Evolutionary conservation across 129 eudicot species (phyloP).

Genomic region (Pseudognaphalium luteoalbum): DNA sequence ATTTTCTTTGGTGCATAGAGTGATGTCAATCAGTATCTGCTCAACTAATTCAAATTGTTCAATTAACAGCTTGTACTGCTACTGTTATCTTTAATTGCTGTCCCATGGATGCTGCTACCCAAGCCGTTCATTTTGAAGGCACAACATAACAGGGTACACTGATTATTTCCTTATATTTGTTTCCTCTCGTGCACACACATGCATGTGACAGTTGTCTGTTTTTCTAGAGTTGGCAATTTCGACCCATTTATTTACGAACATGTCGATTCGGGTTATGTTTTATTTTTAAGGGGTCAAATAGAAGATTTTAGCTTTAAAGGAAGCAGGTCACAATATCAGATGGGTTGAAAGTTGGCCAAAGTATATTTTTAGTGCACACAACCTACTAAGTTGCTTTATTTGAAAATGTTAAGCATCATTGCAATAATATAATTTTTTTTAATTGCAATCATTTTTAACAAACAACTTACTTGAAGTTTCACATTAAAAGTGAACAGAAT

Average conservation of each 20-base stretch:
- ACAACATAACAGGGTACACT: slow-evolving; percentile 72
- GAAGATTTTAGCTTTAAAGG: background rate
- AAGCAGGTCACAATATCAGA: background rate
- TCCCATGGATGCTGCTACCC: slow-evolving; percentile 99
- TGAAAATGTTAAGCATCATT: too few relatives aligned
- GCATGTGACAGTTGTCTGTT: background rate
- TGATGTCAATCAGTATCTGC: background rate
- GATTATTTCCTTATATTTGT: slow-evolving; percentile 5
- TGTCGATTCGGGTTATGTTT: too few relatives aligned
- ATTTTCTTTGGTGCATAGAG: slow-evolving; percentile 60
- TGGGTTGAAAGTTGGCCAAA: background rate
- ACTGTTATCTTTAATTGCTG: slow-evolving; percentile 75
- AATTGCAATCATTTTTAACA: background rate
- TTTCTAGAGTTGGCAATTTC: background rate
- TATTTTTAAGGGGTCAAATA: background rate
- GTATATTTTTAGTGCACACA: background rate
- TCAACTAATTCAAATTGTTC: slow-evolving; percentile 13
- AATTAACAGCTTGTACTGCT: slow-evolving; percentile 66
- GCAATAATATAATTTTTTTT: background rate
- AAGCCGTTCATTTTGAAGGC: slow-evolving; percentile 82
- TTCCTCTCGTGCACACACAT: background rate
- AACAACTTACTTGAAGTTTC: background rate
- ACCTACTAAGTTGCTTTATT: background rate
- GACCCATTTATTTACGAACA: too few relatives aligned
- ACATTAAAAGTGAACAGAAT: background rate